Base-by-base conservation (phyloP, 208 protist species). In the Wallacemonas collosoma region DNA sequence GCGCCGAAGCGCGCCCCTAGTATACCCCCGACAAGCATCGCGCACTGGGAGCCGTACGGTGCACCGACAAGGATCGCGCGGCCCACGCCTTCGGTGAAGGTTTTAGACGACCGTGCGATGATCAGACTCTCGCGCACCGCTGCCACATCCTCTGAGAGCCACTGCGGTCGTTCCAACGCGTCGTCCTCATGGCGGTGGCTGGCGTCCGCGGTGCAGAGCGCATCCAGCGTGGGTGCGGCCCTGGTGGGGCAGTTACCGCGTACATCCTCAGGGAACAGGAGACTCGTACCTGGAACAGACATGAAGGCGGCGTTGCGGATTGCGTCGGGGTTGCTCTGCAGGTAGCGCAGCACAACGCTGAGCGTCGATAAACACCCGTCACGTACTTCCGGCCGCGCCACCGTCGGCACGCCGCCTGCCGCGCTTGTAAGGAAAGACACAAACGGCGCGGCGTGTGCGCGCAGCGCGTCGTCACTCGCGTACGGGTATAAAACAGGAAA, bases 321-420 rank as follows among this genome's bases (percentile, higher is more conserved):
- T 5, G 90, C 75, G 66, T 93, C 81, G 2, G 93, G 88, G 73
- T 89, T 97, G 69, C 80, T 87, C 73, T 95, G 93, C 61, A 95
- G 68, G 66, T 77, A 91, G 26, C 93, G 93, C 17, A 95, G 69
- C 48, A 83, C 80, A 3, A 93, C 87, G 41, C 89, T 81, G 35
- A 92, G 74, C 36, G 65, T 70, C 7, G 82, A 84, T 36, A 81
- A 26, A 47, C 75, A 73, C 61, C 71, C 61, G 69, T 79, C 73
- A 0, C 60, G 57, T 51, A 83, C 82, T 2, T 71, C 50, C 7
- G 55, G 61, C 12, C 50, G 58, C 14, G 0, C 64, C 11, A 14
- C 5, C 41, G 60, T 65, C 41, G n/a, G 60, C 40, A 36, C 60
- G 1, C 12, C 63, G 57, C 47, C 48, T 7, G 12, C 48, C 6